These are phyloP conservation scores for Mycocentrospora acerina DNA, from an alignment of 2,329 filamentous ascomycete genomes.

Conservation along the genomic window DNA sequence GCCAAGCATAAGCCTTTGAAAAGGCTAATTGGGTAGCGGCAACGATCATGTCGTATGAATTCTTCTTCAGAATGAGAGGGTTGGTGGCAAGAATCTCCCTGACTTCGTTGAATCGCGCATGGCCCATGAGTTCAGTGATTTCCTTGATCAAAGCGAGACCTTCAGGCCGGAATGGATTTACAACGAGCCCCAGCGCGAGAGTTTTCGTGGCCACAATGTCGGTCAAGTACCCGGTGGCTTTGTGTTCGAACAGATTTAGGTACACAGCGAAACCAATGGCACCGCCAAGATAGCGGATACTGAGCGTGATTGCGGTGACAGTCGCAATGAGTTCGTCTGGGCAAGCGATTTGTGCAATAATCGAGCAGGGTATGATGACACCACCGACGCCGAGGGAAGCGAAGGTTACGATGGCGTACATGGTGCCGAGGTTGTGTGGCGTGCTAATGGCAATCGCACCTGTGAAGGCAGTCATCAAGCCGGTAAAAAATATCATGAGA, in stretches of 20 bases:
- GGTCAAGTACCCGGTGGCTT: conserved; percentile 22
- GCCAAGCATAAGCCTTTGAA: conserved; percentile 60
- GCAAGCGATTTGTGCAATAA: conserved; percentile 69
- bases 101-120: conserved; percentile 37
- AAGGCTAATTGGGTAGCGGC: conserved; percentile 58
- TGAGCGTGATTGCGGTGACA: conserved; percentile 66
- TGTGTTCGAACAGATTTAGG: conserved; percentile 38
- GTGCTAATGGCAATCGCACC: conserved; percentile 56
- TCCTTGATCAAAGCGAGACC: conserved; percentile 53
- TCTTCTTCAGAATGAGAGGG: conserved; percentile 46
- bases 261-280: conserved; percentile 62
- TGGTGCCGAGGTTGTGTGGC: conserved; percentile 54
- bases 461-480: conserved; percentile 66
- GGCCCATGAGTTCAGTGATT: conserved; percentile 43
- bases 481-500: conserved; percentile 60
- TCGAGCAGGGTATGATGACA: conserved; percentile 67
- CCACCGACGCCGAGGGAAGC: conserved; percentile 67
- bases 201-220: conserved; percentile 38
- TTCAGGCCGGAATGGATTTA: conserved; percentile 40
- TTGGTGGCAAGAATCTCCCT: conserved; percentile 51
- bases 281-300: conserved; percentile 69
- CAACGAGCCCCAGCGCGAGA: conserved; percentile 53
- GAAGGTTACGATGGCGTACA: conserved; percentile 61
- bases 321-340: conserved; percentile 71
- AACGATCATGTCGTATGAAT: conserved; percentile 48